phyloP scores from a whole-genome alignment of 352 stramenopile species.

The Phytopythium mirpurense region DNA sequence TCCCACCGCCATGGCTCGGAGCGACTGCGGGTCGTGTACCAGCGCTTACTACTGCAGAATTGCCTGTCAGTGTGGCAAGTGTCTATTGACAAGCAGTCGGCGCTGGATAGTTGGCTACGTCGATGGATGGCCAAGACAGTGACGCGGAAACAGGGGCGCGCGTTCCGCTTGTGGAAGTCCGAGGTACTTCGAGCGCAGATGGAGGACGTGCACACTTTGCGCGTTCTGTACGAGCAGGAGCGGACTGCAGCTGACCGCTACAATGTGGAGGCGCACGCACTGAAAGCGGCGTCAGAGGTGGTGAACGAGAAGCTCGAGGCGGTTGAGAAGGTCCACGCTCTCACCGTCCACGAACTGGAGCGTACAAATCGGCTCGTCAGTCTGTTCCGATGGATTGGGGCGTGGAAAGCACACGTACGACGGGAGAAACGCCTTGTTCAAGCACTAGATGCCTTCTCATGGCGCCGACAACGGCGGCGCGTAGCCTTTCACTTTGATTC shows the following conservation, averaged over 20 bases:
- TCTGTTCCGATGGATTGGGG: background rate
- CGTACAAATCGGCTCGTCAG: background rate
- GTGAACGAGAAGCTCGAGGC: background rate
- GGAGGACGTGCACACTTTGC: constrained; percentile 2
- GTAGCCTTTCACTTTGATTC: background rate
- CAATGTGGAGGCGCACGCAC: background rate
- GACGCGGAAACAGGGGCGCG: background rate
- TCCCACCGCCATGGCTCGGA: constrained; percentile 8
- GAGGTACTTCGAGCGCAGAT: constrained; percentile 4
- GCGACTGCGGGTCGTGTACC: constrained; percentile 14
- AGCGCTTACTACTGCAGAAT: constrained; percentile 5
- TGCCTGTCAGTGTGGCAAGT: constrained; percentile 15
- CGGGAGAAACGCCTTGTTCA: background rate
- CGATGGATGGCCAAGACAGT: constrained; percentile 7
- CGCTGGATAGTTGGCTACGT: background rate
- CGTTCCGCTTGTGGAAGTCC: constrained; percentile 5
- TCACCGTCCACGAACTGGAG: background rate
- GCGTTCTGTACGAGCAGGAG: background rate
- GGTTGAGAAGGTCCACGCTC: background rate
- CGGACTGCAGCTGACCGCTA: background rate
- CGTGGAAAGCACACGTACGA: background rate
- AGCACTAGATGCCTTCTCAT: background rate
- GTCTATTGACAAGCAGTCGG: constrained; percentile 6
- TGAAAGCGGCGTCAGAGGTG: background rate
- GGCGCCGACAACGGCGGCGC: background rate